phyloP scores from a whole-genome alignment of 2,329 filamentous ascomycete genomes.

The Xylaria polymorpha region DNA sequence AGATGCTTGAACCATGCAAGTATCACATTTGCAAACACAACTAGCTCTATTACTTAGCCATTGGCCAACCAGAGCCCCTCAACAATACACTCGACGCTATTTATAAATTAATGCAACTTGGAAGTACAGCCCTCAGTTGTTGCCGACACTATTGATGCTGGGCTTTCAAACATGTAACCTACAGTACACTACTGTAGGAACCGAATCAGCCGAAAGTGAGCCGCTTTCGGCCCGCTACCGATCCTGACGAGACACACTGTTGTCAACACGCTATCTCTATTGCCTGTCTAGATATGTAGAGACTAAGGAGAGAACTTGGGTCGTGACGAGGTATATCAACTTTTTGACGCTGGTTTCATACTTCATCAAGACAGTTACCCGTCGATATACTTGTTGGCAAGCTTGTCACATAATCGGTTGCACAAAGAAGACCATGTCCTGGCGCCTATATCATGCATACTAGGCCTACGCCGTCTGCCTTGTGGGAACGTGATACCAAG shows the following conservation, averaged over 20 bases:
- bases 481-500: neutral
- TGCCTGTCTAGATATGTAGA: neutral
- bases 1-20: neutral
- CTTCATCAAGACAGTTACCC: neutral
- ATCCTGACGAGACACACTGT: neutral
- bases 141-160: neutral
- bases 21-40: neutral
- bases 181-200: too few species aligned
- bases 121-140: neutral
- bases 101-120: neutral
- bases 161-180: neutral
- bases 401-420: neutral
- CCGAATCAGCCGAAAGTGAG: conserved; percentile 8
- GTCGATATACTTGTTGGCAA: neutral
- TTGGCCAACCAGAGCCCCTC: neutral
- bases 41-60: neutral
- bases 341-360: neutral
- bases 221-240: neutral
- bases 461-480: neutral
- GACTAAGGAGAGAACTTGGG: neutral
- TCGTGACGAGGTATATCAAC: neutral
- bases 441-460: neutral
- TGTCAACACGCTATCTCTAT: neutral
- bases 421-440: neutral
- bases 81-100: neutral